Percentiles rank a stretch among this genome's conserved stretches.
Conservation (phyloP, 306 rosid species). For the Quercus ilex region DNA sequence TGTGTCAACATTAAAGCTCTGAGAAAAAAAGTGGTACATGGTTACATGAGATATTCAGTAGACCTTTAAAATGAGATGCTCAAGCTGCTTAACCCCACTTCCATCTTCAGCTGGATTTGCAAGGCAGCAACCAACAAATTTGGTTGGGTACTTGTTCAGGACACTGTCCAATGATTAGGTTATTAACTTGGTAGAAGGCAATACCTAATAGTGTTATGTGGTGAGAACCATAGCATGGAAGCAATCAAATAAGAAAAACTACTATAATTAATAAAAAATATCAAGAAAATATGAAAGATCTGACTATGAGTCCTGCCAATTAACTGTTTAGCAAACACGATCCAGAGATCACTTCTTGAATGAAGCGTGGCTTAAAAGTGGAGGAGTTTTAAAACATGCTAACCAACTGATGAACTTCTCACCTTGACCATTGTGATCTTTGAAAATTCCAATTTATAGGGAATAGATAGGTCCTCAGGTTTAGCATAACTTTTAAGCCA, state of each 20-base stretch:
- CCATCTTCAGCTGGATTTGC: slow-evolving; percentile 88
- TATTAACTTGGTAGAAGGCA: slow-evolving; percentile 18
- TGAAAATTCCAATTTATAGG: not conserved
- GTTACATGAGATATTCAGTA: slow-evolving; percentile 11
- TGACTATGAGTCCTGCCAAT: slow-evolving; percentile 2
- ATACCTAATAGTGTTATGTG: not conserved
- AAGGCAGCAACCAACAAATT: slow-evolving; percentile 90
- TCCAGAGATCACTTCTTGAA: not conserved
- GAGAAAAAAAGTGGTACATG: not conserved
- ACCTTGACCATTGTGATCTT: not conserved
- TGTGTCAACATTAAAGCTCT: slow-evolving; percentile 12
- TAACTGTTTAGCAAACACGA: not conserved
- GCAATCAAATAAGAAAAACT: slow-evolving; percentile 1
- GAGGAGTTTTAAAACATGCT: not conserved
- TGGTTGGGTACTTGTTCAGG: slow-evolving; percentile 69
- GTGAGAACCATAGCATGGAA: not conserved
- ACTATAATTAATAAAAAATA: not conserved
- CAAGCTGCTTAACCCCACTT: slow-evolving; percentile 70
- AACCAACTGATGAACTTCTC: not conserved
- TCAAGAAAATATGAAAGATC: not conserved
- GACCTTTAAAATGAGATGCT: slow-evolving; percentile 69
- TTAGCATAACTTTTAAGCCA: not conserved
- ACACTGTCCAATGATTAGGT: slow-evolving; percentile 49
- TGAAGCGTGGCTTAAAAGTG: not conserved
- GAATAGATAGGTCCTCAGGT: not conserved